Evolutionary conservation across 768 basidiomycete species (phyloP).

Genomic region (Suillus spraguei): DNA sequence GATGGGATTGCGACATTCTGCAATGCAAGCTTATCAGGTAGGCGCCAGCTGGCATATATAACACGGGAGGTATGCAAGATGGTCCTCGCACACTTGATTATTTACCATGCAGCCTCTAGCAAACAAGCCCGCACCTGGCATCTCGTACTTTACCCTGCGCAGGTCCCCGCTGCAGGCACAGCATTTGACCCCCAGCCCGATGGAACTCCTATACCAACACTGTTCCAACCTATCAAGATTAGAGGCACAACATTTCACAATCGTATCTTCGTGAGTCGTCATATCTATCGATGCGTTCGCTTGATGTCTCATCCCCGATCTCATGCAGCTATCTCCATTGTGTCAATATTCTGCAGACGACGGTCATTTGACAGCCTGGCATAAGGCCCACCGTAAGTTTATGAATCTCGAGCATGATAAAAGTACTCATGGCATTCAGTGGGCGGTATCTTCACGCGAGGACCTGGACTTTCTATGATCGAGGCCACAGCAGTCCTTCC

Average conservation of each 20-base stretch:
- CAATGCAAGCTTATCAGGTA: background rate
- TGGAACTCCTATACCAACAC: slow-evolving; percentile 40
- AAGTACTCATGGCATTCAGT: slow-evolving; percentile 33
- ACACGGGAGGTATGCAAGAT: background rate
- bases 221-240: slow-evolving; percentile 60
- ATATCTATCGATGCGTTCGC: background rate
- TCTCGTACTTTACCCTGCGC: slow-evolving; percentile 51
- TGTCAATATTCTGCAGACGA: slow-evolving; percentile 63
- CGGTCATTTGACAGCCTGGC: slow-evolving; percentile 57
- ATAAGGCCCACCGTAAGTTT: slow-evolving; percentile 47
- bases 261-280: slow-evolving; percentile 49
- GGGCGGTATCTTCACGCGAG: slow-evolving; percentile 53
- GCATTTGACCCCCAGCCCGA: slow-evolving; percentile 43
- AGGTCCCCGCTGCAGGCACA: slow-evolving; percentile 46
- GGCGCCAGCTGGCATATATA: background rate
- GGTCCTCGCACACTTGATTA: background rate
- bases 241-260: slow-evolving; percentile 56
- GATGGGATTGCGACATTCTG: background rate
- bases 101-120: slow-evolving; percentile 15
- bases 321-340: slow-evolving; percentile 49
- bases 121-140: slow-evolving; percentile 44
- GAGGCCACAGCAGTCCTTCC: slow-evolving; percentile 70
- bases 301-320: background rate
- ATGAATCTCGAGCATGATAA: background rate
- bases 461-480: slow-evolving; percentile 58